Evolutionary conservation across 192 early-diverging fungal species (phyloP), one percentile per base, ranked within the genome.

Genomic region (Jimgerdemannia flammicorona): DNA sequence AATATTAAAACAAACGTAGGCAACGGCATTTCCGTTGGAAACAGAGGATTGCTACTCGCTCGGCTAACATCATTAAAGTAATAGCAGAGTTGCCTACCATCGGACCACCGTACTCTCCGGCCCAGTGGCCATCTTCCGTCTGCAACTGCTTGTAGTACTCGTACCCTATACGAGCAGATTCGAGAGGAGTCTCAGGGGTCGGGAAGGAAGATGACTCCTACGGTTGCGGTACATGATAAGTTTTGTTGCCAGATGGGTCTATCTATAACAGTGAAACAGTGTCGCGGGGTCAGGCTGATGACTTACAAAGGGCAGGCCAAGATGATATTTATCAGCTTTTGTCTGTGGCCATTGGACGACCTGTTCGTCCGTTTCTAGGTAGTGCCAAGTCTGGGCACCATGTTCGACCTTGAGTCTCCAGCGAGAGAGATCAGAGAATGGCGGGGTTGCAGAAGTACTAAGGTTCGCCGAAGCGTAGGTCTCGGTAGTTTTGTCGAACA

Each of bases 81-180:
- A 29, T 29, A n/a, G 43, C 18, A 44, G 8, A 70, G 20, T 70
- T 0, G 17, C 64, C 39, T 54, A 70, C 77, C 92, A 98, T 93
- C 44, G 98, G 98, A 3, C 98, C 98, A 74, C 95, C 97, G 84
- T 98, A 98, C 72, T 96, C 94, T 63, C 96, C 97, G 3, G 93
- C 92, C 92, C 94, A 99, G 85, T 98, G 96, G 4, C 98, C 98
- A 43, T 97, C 95, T 44, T 88, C 87, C 4, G 94, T 96, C 79
- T 99, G 98, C 41, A 98, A 87, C 20, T 85, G 83, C 73, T 89
- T 86, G 78, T 91, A 96, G 84, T 98, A 99, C 77, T 90, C 88
- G 80, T 94, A 93, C n/a, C 96, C 96, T 78, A 96, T 98, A 29
- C 89, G 87, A n/a, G 96, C 96, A 29, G 92, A 83, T 70, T 96